Percentiles rank a stretch among this genome's conserved stretches.
Evolutionary conservation across 768 basidiomycete species (phyloP).

Genomic region (Cantharellus anzutake): DNA sequence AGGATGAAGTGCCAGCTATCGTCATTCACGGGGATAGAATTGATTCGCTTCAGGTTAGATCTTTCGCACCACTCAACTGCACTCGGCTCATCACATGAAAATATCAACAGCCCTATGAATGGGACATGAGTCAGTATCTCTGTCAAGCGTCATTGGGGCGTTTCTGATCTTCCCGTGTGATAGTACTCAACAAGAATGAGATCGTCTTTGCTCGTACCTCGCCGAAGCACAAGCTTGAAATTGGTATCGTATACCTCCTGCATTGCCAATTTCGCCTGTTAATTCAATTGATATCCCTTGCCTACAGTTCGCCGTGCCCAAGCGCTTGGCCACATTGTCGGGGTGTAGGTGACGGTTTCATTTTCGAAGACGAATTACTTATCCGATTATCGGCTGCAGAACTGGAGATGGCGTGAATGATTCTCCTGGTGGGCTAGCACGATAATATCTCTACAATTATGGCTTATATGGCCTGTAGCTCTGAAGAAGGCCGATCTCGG

Average conservation of each 20-base stretch:
- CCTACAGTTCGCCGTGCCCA: slow-evolving; percentile 41
- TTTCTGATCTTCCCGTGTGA: background rate
- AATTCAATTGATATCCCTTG: too few relatives aligned
- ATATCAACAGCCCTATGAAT: background rate
- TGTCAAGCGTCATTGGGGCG: background rate
- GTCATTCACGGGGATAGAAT: slow-evolving; percentile 54
- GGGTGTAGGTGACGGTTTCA: slow-evolving; percentile 30
- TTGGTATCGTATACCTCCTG: slow-evolving; percentile 11
- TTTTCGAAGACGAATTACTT: background rate
- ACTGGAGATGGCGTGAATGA: slow-evolving; percentile 61
- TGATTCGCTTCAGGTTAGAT: slow-evolving; percentile 29
- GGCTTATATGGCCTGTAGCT: slow-evolving; percentile 15
- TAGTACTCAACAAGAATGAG: slow-evolving; percentile 48
- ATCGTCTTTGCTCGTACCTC: slow-evolving; percentile 57
- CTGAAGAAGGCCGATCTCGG: slow-evolving; percentile 30
- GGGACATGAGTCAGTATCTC: slow-evolving; percentile 1
- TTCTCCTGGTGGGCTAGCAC: slow-evolving; percentile 22
- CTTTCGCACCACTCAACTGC: background rate
- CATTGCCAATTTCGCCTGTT: too few relatives aligned
- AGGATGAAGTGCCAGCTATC: slow-evolving; percentile 46
- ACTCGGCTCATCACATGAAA: background rate
- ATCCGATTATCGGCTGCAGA: slow-evolving; percentile 16
- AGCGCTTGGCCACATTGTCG: slow-evolving; percentile 50
- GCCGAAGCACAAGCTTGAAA: slow-evolving; percentile 55
- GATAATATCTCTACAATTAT: background rate